Base-by-base conservation (phyloP, 2,329 filamentous ascomycete genomes). In the Verticillium klebahnii region DNA sequence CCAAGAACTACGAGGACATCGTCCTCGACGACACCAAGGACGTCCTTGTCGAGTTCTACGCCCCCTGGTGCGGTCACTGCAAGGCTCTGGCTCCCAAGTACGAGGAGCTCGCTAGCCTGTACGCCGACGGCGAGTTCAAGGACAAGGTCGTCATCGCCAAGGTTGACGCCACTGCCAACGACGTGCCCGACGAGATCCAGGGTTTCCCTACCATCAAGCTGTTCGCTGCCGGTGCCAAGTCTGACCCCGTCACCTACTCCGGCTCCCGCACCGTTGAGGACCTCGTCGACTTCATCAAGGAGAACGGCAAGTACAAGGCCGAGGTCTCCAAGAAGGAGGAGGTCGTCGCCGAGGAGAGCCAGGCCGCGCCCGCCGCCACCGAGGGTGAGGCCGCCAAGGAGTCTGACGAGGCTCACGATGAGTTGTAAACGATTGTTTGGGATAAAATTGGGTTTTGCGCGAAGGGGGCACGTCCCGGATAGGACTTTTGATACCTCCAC, bases 151-250 rank as follows among this genome's bases (percentile, higher is more conserved):
- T 95, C 71, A 91, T 99, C 74, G 95, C 93, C 79, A 99, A 99
- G 89, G 89, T 99, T 69, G 95, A 99, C 74, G 95, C 95, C 63
- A 99, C 95, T 65, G 80, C 81, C 81, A 99, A 99, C 82, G 95
- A 99, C 71, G 92, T 98, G 62, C 95, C 95, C 62, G 94, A 98
- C 78, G 92, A 97, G 82, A 92, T 99, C 73, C 87, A 92, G 78
- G 95, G 95, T 67, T 99, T 99, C 90, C 95, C 95, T 62, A 99
- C 95, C 77, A 97, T 99, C 86, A 98, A 98, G 87, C 87, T 99
- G 69, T 99, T 88, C 90, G 87, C 92, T 67, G 95, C 95, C 70
- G 93, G 93, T 72, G 84, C 85, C 78, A 99, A 99, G 88, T 84
- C 85, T 73, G 82, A 87, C 69, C 91, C 95, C 63, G 78, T 97